Percentiles rank a stretch among this genome's conserved stretches.
Evolutionary conservation across 352 stramenopile genomes (phyloP).

Genomic region (Globisporangium cylindrosporum): DNA sequence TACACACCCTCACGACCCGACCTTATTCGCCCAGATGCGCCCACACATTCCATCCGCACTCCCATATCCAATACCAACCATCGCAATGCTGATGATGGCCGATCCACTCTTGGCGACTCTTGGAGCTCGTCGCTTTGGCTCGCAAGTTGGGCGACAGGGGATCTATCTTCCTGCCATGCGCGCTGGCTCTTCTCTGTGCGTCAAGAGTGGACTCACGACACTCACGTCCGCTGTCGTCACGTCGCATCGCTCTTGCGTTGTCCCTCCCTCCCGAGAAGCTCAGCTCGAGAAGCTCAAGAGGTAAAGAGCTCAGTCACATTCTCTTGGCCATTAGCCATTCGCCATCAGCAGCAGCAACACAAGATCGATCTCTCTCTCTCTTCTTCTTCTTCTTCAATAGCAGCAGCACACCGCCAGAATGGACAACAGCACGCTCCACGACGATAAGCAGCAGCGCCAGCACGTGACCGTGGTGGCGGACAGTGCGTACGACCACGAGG

Average conservation of each 20-base stretch:
- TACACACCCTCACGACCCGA: neutral
- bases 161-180: neutral
- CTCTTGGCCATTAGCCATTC: neutral
- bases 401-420: neutral
- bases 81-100: neutral
- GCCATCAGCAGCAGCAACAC: neutral
- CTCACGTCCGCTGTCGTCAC: neutral
- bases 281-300: neutral
- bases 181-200: neutral
- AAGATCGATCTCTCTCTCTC: neutral
- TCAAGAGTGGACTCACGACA: neutral
- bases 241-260: neutral
- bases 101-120: neutral
- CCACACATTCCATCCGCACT: neutral
- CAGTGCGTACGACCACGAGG: conserved; percentile 8
- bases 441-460: conserved; percentile 11
- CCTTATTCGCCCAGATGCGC: neutral
- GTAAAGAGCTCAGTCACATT: neutral
- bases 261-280: neutral
- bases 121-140: neutral
- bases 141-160: neutral
- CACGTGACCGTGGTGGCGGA: neutral
- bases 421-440: conserved; percentile 19
- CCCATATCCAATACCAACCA: neutral
- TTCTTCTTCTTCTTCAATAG: neutral